phyloP scores from a whole-genome alignment of 345 rosid genomes.

The Dipteronia dyeriana region DNA sequence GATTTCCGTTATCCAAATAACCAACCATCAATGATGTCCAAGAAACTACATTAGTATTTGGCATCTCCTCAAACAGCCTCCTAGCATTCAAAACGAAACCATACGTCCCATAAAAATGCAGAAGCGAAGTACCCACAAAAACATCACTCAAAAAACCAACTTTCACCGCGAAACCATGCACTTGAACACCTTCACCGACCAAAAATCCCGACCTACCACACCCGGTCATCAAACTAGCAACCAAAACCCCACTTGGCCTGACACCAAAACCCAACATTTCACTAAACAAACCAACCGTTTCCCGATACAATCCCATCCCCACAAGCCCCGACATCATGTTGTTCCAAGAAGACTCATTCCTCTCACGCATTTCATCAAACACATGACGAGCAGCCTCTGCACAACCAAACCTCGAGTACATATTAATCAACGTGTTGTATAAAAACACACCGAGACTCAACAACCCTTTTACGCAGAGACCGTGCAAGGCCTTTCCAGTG shows the following conservation, averaged over 20 bases:
- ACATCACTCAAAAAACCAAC: conserved; percentile 65
- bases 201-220: conserved; percentile 66
- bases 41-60: conserved; percentile 71
- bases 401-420: conserved; percentile 63
- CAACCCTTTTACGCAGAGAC: conserved; percentile 63
- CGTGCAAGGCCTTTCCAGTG: conserved; percentile 73
- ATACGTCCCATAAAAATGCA: conserved; percentile 74
- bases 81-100: conserved; percentile 48
- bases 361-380: conserved; percentile 72
- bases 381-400: conserved; percentile 50
- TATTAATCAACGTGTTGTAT: conserved; percentile 62
- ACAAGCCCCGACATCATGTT: conserved; percentile 75
- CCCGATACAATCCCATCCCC: conserved; percentile 45
- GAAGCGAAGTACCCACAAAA: conserved; percentile 72
- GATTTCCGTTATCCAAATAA: conserved; percentile 53
- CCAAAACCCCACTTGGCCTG: conserved; percentile 55
- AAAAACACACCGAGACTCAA: conserved; percentile 42
- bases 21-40: conserved; percentile 94
- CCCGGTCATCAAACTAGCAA: conserved; percentile 75
- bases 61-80: conserved; percentile 85
- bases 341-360: conserved; percentile 84
- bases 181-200: conserved; percentile 67
- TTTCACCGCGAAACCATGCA: conserved; percentile 60
- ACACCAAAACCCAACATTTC: conserved; percentile 46
- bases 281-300: conserved; percentile 46